These are phyloP conservation scores for Penicillium griseofulvum DNA, from an alignment of 2,329 filamentous ascomycete species.

Conservation along the genomic window DNA sequence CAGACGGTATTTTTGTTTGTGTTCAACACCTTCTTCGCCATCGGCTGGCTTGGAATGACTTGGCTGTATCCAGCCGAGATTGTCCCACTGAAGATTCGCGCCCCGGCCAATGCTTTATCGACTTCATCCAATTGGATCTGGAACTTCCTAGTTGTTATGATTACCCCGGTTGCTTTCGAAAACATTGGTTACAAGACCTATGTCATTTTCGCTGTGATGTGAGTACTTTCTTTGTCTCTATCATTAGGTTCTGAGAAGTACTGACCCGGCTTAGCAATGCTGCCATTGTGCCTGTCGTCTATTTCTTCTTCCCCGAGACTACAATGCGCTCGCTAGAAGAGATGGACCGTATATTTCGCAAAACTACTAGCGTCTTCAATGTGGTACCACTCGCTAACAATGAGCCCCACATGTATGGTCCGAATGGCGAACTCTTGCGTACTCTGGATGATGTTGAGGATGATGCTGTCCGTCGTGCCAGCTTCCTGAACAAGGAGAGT, in stretches of 20 bases:
- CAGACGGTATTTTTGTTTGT: conserved; percentile 53
- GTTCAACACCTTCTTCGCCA: conserved; percentile 67
- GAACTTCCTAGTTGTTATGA: conserved; percentile 63
- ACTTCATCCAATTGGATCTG: conserved; percentile 62
- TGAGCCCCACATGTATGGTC: conserved; percentile 57
- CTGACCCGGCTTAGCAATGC: conserved; percentile 44
- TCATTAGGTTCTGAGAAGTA: not conserved
- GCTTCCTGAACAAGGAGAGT: conserved; percentile 22
- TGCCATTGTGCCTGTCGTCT: conserved; percentile 52
- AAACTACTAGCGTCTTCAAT: conserved; percentile 50
- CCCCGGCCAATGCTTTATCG: conserved; percentile 62
- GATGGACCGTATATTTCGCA: conserved; percentile 66
- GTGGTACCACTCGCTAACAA: conserved; percentile 42
- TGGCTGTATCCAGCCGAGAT: conserved; percentile 54
- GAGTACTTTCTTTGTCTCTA: conserved; percentile 20
- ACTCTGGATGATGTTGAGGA: conserved; percentile 49
- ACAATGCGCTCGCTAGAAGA: conserved; percentile 63
- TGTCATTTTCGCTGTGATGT: conserved; percentile 56
- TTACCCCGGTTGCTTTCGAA: conserved; percentile 60
- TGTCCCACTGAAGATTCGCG: conserved; percentile 57
- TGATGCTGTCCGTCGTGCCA: conserved; percentile 36
- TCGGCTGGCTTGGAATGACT: conserved; percentile 62
- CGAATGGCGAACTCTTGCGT: conserved; percentile 57
- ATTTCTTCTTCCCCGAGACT: conserved; percentile 63
- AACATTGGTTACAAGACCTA: conserved; percentile 57